Conservation (phyloP, 257 asterid genomes). For the Lycium barbarum region DNA sequence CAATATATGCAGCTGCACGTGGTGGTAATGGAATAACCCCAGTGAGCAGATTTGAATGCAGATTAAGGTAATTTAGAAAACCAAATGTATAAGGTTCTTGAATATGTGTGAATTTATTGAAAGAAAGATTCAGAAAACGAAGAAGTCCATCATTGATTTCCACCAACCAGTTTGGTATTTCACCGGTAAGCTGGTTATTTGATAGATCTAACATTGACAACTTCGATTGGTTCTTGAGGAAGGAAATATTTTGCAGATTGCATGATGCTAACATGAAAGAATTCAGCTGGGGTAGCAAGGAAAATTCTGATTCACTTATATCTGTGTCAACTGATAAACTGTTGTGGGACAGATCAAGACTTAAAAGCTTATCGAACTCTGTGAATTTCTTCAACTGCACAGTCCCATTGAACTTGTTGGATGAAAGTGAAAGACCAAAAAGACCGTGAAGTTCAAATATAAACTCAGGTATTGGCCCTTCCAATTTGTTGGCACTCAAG, state of each 20-base stretch:
- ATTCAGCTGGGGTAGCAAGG: conserved; percentile 35
- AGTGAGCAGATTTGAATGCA: conserved; percentile 25
- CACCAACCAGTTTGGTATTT: conserved; percentile 24
- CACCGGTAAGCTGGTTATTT: conserved; percentile 34
- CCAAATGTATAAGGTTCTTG: conserved; percentile 21
- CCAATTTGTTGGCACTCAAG: conserved; percentile 29
- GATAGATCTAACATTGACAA: conserved; percentile 41
- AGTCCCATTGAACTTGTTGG: conserved; percentile 30
- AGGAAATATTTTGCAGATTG: conserved; percentile 51
- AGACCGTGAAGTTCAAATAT: conserved; percentile 28
- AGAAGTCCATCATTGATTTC: conserved; percentile 8
- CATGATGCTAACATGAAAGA: conserved; percentile 53
- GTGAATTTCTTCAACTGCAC: conserved; percentile 29
- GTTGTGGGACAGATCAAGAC: conserved; percentile 32
- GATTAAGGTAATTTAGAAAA: background rate
- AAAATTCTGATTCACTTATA: conserved; percentile 12
- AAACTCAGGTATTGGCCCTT: conserved; percentile 32
- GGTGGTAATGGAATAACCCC: conserved; percentile 27
- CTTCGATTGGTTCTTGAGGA: conserved; percentile 40
- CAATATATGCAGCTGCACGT: conserved; percentile 34
- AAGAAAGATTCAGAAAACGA: conserved; percentile 27
- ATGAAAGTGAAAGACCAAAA: background rate
- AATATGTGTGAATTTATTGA: background rate
- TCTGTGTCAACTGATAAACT: conserved; percentile 32
- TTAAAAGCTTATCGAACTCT: background rate